phyloP scores from a whole-genome alignment of 768 basidiomycete species.

The Cystofilobasidium ferigula region DNA sequence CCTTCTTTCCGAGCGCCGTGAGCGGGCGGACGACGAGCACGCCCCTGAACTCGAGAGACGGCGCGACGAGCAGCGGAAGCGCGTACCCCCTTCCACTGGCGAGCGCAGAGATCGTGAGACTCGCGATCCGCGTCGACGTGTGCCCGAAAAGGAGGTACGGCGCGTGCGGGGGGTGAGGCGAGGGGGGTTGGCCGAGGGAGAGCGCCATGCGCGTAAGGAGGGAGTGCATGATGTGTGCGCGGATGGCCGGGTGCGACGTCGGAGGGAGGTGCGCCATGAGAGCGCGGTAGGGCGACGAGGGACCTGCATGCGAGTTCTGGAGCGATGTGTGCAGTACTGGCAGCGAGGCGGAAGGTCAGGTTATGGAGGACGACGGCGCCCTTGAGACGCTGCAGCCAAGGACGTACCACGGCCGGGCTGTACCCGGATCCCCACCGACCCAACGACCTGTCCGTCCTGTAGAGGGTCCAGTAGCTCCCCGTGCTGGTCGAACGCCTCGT shows the following conservation, averaged over 20 bases:
- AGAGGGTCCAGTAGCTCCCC: slow-evolving; percentile 4
- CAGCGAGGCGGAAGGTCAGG: not conserved
- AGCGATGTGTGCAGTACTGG: slow-evolving; percentile 15
- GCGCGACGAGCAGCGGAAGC: slow-evolving; percentile 18
- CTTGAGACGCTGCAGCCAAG: no score
- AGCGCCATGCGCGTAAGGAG: slow-evolving; percentile 18
- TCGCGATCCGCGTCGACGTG: slow-evolving; percentile 16
- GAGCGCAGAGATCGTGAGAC: slow-evolving; percentile 16
- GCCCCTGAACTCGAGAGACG: slow-evolving; percentile 8
- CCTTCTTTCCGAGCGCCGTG: slow-evolving; percentile 17
- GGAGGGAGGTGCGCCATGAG: slow-evolving; percentile 16
- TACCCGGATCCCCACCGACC: slow-evolving; percentile 3
- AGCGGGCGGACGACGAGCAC: slow-evolving; percentile 12
- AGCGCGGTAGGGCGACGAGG: not conserved
- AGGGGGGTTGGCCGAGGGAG: slow-evolving; percentile 2
- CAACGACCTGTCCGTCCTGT: not conserved
- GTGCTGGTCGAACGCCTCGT: slow-evolving; percentile 18
- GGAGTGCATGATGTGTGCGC: slow-evolving; percentile 11
- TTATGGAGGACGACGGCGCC: no score
- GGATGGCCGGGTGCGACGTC: slow-evolving; percentile 22
- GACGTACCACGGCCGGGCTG: slow-evolving; percentile 15
- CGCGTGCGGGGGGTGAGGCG: not conserved
- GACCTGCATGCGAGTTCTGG: not conserved
- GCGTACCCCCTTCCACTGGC: slow-evolving; percentile 19
- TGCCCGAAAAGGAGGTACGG: slow-evolving; percentile 17